phyloP scores from a whole-genome alignment of 352 stramenopile genomes.

The Pythium biforme region DNA sequence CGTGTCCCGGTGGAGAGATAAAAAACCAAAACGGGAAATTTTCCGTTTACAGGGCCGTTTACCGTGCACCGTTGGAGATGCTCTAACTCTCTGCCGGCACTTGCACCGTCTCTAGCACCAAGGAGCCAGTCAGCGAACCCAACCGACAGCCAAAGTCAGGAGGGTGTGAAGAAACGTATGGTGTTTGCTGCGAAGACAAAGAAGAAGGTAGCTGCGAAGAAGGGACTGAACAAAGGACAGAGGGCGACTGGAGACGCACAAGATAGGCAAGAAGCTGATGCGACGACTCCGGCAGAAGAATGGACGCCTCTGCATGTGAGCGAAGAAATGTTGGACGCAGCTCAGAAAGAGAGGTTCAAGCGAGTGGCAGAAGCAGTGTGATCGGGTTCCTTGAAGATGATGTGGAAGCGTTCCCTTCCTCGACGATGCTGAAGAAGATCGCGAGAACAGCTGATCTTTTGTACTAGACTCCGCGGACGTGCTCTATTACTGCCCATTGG shows the following conservation, averaged over 20 bases:
- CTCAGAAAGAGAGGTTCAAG: constrained; percentile 8
- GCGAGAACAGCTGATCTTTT: neutral
- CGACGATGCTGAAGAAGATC: neutral
- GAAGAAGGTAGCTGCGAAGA: no score
- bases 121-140: no score
- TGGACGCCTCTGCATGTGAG: neutral
- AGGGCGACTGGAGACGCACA: neutral
- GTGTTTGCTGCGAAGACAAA: no score
- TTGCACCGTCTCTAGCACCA: no score
- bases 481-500: no score
- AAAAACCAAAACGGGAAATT: constrained; percentile 17
- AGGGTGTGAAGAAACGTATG: no score
- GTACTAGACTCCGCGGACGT: neutral
- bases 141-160: no score
- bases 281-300: neutral
- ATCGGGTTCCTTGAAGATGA: neutral
- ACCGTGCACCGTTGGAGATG: constrained; percentile 10
- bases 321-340: neutral
- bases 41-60: neutral
- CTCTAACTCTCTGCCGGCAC: no score
- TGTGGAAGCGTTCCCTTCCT: neutral
- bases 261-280: neutral
- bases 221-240: neutral
- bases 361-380: neutral
- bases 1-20: constrained; percentile 12